Percentiles rank a stretch among this genome's conserved stretches.
Conservation (phyloP, 2,329 filamentous ascomycete genomes). For the Ceratocystis huliohia region DNA sequence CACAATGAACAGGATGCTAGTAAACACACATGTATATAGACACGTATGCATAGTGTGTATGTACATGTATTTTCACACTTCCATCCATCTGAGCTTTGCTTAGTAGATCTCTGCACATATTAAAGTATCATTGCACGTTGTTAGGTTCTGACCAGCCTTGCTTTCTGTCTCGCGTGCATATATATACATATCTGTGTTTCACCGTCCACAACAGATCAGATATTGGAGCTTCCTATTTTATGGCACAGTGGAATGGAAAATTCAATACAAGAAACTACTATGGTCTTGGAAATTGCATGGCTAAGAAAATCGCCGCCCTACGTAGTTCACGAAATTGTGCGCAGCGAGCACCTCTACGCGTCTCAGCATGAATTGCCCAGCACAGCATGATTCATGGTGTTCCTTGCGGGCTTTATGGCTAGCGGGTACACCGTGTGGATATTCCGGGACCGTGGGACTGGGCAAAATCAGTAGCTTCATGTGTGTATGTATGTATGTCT, state of each 20-base stretch:
- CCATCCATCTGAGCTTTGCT: not conserved
- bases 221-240: not conserved
- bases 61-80: not conserved
- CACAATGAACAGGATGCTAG: not conserved
- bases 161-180: not conserved
- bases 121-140: not conserved
- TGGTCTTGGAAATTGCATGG: not conserved
- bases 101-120: not conserved
- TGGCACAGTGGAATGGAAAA: not conserved
- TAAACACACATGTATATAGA: not conserved
- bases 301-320: not conserved
- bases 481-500: not conserved
- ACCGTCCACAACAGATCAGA: not conserved
- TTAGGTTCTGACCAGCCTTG: slow-evolving; percentile 6
- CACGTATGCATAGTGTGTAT: not conserved
- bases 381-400: slow-evolving; percentile 2
- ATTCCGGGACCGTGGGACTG: slow-evolving; percentile 6
- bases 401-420: not conserved
- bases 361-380: not conserved
- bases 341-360: not conserved
- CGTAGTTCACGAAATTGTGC: not conserved
- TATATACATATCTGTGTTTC: not conserved
- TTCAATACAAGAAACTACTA: not conserved
- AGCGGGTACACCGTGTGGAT: not conserved
- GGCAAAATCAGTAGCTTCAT: not conserved